Percentiles rank a stretch among this genome's conserved stretches.
Conservation (phyloP, 805 yeast genomes). For the Wickerhamiella allomyrinae region DNA sequence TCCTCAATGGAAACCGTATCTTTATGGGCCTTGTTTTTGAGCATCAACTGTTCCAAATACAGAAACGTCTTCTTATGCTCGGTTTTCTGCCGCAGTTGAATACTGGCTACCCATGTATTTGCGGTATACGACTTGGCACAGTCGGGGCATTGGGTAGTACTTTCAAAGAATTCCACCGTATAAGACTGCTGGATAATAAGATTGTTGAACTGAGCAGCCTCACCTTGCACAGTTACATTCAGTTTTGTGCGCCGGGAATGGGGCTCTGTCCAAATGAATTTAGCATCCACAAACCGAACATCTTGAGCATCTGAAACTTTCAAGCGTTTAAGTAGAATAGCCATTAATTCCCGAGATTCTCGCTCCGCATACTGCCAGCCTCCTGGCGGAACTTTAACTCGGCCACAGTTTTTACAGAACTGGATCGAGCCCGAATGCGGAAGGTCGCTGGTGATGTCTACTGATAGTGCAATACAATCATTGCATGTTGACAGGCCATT, state of each 20-base stretch:
- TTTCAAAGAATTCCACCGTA: constrained; percentile 85
- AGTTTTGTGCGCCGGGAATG: constrained; percentile 90
- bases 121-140: constrained; percentile 96
- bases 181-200: constrained; percentile 88
- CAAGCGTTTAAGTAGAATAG: constrained; percentile 70
- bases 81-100: constrained; percentile 95
- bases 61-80: constrained; percentile 92
- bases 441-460: constrained; percentile 80
- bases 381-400: constrained; percentile 81
- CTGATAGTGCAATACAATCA: constrained; percentile 83
- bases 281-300: constrained; percentile 81
- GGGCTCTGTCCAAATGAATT: constrained; percentile 98
- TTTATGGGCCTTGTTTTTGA: constrained; percentile 83
- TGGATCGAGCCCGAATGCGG: constrained; percentile 73
- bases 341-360: constrained; percentile 78
- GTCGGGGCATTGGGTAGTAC: constrained; percentile 95
- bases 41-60: constrained; percentile 86
- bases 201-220: constrained; percentile 59
- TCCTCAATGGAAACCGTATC: constrained; percentile 91
- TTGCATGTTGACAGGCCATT: constrained; percentile 89
- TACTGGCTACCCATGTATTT: constrained; percentile 96
- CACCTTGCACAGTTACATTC: constrained; percentile 90
- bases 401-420: constrained; percentile 91
- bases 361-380: constrained; percentile 74
- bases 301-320: constrained; percentile 58